Base-by-base conservation (phyloP, 1,139 yeast genomes). In the Pichia sp. region DNA sequence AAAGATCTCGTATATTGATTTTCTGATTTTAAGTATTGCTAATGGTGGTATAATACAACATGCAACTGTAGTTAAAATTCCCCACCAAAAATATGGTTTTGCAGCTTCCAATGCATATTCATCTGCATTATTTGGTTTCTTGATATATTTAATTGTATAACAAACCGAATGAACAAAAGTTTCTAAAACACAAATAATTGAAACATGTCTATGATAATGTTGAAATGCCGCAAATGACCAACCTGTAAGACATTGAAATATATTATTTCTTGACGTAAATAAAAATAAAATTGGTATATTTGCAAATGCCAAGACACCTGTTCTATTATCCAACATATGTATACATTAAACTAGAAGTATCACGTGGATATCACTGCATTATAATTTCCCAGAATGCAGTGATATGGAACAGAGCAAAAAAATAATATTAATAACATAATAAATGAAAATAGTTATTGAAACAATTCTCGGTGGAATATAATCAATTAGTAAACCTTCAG, bases 381-480 rank as follows among this genome's bases (percentile, higher is more conserved):
- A 18, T 18, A 37, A 39, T 40, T 3, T 43, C 40, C 29, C 34
- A 36, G 27, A 30, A 43, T 8, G 42, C 40, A 7, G 25, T 30
- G 18, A 32, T 47, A 48, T 8, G 47, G 38, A 32, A 53, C 43
- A 18, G 47, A 36, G 31, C 49, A 18, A 47, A 30, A 47, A 48
- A 9, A 54, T 30, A 7, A 74, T 46, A 43, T 73, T 70, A 45
- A 82, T 57, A 2, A 69, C 60, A 18, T 74, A 54, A 59, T 78
- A 81, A 27, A 73, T 69, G n/a, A 66, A 56, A 11, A 81, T 65
- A 38, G 76, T 66, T 5, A 75, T 47, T 0, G 80, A 62, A 61
- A 82, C 89, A 49, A 74, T 35, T 36, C 92, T 70, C 0, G 89
- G 76, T 0, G 92, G 92, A 7, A 81, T 42, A 44, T 34, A 49